Base-by-base conservation (phyloP, 768 basidiomycete genomes). In the Termitomyces sp. region DNA sequence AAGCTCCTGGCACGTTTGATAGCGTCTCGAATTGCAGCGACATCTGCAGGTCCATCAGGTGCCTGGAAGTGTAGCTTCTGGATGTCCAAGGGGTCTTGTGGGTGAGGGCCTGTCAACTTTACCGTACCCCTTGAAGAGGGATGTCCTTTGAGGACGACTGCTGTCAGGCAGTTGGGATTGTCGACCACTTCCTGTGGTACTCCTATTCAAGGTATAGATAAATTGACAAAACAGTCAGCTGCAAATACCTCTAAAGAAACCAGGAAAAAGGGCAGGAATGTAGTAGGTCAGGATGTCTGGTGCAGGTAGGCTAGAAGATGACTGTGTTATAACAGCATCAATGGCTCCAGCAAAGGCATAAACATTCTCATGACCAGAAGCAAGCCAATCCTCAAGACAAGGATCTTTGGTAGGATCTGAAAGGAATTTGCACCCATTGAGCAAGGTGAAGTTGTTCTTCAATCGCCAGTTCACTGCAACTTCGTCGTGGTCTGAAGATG, bases 11-110 rank as follows among this genome's bases (percentile, higher is more conserved):
- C 66, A 9, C 68, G 66, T 33, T 66, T 66, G 58, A 74, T 67
- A 24, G 60, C 73, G 11, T 69, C 66, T 4, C 66, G 66, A 36
- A 74, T 66, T 28, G 69, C 71, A 39, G 64, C 62, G 1, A 74
- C 36, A 51, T 74, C 72, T 32, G 60, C 55, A 8, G 60, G 61
- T 7, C 68, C 72, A 20, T 67, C 59, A 36, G 66, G 61, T 9
- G 64, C 68, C 57, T 74, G 70, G 58, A 73, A 74, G 46, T 67
- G 73, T n/a, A 64, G 60, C 55, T 74, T 74, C 52, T 69, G 67
- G 35, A 74, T 73, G 61, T 73, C 65, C 11, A 74, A 68, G 1
- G 35, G 48, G 28, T 74, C 73, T 61, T 74, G 72, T 1, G 69
- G 70, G 46, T 74, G 70, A 7, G 70, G 55, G 4, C 72, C 72